Base-by-base conservation (phyloP, 2,329 filamentous ascomycete species). In the Aspergillus sp. region DNA sequence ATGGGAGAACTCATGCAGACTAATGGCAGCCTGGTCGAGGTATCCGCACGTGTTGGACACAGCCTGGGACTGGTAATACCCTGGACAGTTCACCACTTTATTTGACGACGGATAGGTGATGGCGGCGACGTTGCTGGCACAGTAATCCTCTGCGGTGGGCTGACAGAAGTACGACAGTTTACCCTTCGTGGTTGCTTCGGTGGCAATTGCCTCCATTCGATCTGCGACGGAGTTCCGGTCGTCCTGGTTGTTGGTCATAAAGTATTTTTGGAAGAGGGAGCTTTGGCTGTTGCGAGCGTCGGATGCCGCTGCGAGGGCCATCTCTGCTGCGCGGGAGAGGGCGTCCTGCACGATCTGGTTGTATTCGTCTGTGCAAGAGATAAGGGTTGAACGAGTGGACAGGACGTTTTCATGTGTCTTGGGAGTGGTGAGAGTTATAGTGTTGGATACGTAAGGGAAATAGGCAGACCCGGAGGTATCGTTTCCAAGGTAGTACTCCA, bases 1-100 rank as follows among this genome's bases (percentile, higher is more conserved):
- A 38, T 59, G 57, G n/a, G 57, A 42, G 25, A 54, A 58, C 21
- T 59, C 57, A 31, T 59, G 57, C 6, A 59, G 38, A n/a, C 25
- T 36, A 23, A 48, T 48, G 10, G 34, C 34, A 25, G 46, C 46
- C 34, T 48, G 46, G 20, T 48, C 9, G 46, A 56, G 32, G 52
- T 56, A 16, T 13, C 44, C 44, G 29, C 54, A 56, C 14, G 41
- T 11, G 13, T 51, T 48, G 3, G 38, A 47, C 19, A 16, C 47
- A 17, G 17, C 53, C 36, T 47, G 41, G 29, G 34, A 50, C 23
- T 51, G 44, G 44, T 59, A 59, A 21, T 59, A 59, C 1, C 46
- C 55, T 3, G 53, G 57, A 47, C 57, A 59, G 29, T 59, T 59
- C 6, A 59, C 57, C 1, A 59, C 53, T 17, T 40, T 44, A 44